A percentile compares a stretch with the other conserved stretches of the same genome.
These are phyloP conservation scores for Tillandsia leiboldiana DNA, from an alignment of 176 grass and related monocot genomes.

Conservation along the genomic window DNA sequence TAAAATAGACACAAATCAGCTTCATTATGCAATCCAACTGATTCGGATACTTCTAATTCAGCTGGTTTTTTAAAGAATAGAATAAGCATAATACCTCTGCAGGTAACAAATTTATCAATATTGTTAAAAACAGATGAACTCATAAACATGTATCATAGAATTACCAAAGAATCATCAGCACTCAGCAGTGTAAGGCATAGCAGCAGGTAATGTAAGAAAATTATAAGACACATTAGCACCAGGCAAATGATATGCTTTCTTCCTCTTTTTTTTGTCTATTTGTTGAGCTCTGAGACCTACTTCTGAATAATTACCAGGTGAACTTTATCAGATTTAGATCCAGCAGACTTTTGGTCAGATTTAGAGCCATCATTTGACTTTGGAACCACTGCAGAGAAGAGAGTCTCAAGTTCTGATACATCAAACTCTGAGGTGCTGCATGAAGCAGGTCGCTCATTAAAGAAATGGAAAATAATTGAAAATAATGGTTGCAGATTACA, in stretches of 20 bases:
- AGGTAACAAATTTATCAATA: background rate
- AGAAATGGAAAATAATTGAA: background rate
- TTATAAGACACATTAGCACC: too few species aligned
- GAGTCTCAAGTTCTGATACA: constrained; percentile 66
- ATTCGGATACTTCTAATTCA: too few species aligned
- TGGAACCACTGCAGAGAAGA: constrained; percentile 66
- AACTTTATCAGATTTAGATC: constrained; percentile 76
- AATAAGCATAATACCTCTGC: background rate
- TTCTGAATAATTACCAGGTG: constrained; percentile 65
- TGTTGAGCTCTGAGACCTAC: background rate
- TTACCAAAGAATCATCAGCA: background rate
- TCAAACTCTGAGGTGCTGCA: constrained; percentile 76
- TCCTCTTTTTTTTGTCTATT: background rate
- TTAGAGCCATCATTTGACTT: constrained; percentile 52
- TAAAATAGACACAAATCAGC: too few species aligned
- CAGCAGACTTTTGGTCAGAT: constrained; percentile 61
- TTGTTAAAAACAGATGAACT: background rate
- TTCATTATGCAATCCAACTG: too few species aligned
- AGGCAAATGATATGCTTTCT: background rate
- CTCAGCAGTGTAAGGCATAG: background rate
- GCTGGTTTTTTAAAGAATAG: background rate
- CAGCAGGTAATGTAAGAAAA: background rate
- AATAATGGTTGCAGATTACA: background rate
- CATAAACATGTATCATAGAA: background rate
- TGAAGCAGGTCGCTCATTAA: constrained; percentile 19